These are phyloP conservation scores for Coniella lustricola DNA, from an alignment of 2,329 filamentous ascomycete genomes.

Conservation along the genomic window DNA sequence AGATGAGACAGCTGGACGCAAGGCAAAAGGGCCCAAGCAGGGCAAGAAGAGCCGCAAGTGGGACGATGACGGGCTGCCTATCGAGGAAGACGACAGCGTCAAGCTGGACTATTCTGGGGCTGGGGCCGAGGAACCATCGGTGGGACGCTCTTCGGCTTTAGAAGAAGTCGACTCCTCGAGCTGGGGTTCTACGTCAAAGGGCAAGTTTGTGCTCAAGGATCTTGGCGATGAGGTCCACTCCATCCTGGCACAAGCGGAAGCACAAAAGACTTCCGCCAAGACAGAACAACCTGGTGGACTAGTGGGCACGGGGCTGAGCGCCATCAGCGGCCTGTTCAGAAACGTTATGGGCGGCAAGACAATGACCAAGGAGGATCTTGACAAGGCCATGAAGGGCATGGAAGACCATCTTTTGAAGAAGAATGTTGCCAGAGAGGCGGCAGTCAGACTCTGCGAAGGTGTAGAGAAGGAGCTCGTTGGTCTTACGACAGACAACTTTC, in stretches of 20 bases:
- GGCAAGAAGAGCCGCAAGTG: constrained; percentile 85
- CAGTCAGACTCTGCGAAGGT: constrained; percentile 80
- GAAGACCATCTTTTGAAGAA: constrained; percentile 91
- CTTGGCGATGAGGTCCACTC: constrained; percentile 88
- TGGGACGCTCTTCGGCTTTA: constrained; percentile 50
- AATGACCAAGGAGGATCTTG: constrained; percentile 79
- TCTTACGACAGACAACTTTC: constrained; percentile 86
- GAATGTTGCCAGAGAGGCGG: constrained; percentile 93
- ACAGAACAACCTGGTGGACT: constrained; percentile 54
- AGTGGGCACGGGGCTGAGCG: constrained; percentile 71
- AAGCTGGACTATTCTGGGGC: constrained; percentile 84
- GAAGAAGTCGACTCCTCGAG: constrained; percentile 71
- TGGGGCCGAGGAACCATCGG: constrained; percentile 44
- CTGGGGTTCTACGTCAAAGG: constrained; percentile 84
- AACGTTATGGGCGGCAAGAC: constrained; percentile 95
- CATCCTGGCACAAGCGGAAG: constrained; percentile 76
- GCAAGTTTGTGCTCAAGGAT: constrained; percentile 90
- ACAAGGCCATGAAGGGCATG: constrained; percentile 92
- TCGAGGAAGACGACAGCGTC: constrained; percentile 72
- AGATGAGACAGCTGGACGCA: constrained; percentile 61
- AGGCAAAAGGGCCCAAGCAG: constrained; percentile 48
- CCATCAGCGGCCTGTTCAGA: constrained; percentile 81
- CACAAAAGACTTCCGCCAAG: constrained; percentile 43
- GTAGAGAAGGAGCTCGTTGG: constrained; percentile 87
- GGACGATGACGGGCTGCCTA: constrained; percentile 81